These are phyloP conservation scores for Salix viminalis DNA, from an alignment of 345 rosid genomes.

Conservation along the genomic window DNA sequence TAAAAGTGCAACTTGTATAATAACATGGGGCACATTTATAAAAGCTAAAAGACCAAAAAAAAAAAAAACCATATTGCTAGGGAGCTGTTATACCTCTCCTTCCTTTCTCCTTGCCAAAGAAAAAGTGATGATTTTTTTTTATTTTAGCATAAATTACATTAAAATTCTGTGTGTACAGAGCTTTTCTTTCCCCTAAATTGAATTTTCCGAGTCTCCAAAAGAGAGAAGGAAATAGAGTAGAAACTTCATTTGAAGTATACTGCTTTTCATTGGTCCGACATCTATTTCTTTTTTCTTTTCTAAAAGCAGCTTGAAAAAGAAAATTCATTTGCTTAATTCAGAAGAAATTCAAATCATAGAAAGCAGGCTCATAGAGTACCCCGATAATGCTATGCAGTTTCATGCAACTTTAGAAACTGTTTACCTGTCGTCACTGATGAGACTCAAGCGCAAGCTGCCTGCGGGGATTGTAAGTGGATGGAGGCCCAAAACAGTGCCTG, in stretches of 20 bases:
- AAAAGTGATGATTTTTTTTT: not conserved
- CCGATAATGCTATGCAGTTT: slow-evolving; percentile 1
- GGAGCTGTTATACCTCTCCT: not conserved
- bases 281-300: not conserved
- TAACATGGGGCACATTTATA: not conserved
- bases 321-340: not conserved
- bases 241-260: not conserved
- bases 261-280: not conserved
- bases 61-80: not conserved
- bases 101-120: not conserved
- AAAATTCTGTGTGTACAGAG: not conserved
- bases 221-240: not conserved
- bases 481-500: slow-evolving; percentile 58
- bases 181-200: not conserved
- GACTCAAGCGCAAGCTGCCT: slow-evolving; percentile 63
- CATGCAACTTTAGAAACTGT: slow-evolving; percentile 16
- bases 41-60: slow-evolving; percentile 3
- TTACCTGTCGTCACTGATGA: slow-evolving; percentile 77
- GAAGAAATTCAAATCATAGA: not conserved
- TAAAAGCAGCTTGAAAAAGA: not conserved
- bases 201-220: slow-evolving; percentile 7
- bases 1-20: not conserved
- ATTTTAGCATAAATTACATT: not conserved
- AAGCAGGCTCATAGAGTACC: not conserved
- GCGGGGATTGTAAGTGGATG: slow-evolving; percentile 71